These are phyloP conservation scores for Calvatia gigantea DNA, from an alignment of 768 basidiomycete genomes.

Conservation along the genomic window DNA sequence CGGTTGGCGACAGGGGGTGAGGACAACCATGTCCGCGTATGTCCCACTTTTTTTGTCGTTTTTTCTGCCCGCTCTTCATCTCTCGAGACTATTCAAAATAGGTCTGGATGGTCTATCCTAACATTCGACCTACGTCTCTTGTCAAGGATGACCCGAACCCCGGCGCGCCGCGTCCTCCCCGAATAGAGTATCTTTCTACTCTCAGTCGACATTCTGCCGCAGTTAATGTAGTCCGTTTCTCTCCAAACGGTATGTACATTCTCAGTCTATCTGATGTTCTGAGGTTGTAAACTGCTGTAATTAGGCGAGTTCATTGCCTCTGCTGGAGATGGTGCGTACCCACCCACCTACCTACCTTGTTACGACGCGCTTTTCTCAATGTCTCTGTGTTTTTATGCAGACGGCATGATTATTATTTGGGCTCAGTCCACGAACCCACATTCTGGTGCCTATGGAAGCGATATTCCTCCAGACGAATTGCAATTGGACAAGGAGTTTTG, in stretches of 20 bases:
- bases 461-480: constrained; percentile 70
- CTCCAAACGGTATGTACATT: constrained; percentile 72
- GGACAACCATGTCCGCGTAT: constrained; percentile 93
- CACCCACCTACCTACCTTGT: constrained; percentile 6
- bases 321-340: constrained; percentile 86
- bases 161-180: constrained; percentile 51
- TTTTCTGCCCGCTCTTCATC: constrained; percentile 8
- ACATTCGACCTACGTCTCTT: constrained; percentile 69
- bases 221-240: constrained; percentile 95
- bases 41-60: constrained; percentile 29
- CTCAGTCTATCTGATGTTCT: background rate
- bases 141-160: constrained; percentile 25
- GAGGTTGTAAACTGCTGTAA: constrained; percentile 2
- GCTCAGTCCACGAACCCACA: constrained; percentile 75
- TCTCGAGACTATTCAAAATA: constrained; percentile 22
- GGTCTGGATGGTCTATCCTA: constrained; percentile 95
- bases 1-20: constrained; percentile 93
- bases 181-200: constrained; percentile 95
- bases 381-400: constrained; percentile 39
- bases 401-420: constrained; percentile 98
- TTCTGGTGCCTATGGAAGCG: constrained; percentile 76
- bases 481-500: constrained; percentile 94
- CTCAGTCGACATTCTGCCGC: constrained; percentile 89
- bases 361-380: constrained; percentile 13
- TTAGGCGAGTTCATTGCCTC: constrained; percentile 90